phyloP scores from a whole-genome alignment of 2,329 filamentous ascomycete genomes.

The Didymella exigua region DNA sequence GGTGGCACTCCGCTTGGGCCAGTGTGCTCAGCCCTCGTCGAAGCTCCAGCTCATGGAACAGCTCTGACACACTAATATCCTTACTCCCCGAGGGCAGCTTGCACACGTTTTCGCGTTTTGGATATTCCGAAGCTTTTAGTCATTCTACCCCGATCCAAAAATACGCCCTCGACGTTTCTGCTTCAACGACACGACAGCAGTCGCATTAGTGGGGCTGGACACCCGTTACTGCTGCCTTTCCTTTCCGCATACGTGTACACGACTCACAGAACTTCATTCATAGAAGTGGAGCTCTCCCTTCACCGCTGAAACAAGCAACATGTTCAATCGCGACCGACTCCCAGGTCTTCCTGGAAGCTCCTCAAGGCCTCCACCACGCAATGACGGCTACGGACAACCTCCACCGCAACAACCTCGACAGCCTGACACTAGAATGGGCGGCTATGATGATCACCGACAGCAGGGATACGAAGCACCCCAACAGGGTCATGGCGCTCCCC shows the following conservation, averaged over 20 bases:
- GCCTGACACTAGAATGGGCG: slow-evolving; percentile 39
- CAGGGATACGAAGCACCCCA: slow-evolving; percentile 34
- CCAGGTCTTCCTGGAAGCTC: slow-evolving; percentile 53
- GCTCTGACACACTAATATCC: slow-evolving; percentile 25
- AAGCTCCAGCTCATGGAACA: slow-evolving; percentile 19
- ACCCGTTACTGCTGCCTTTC: slow-evolving; percentile 17
- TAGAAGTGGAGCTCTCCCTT: not conserved
- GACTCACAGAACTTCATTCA: not conserved
- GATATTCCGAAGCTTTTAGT: not conserved
- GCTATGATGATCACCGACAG: slow-evolving; percentile 38
- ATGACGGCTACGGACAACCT: slow-evolving; percentile 51
- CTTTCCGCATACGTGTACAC: slow-evolving; percentile 20
- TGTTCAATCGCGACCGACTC: slow-evolving; percentile 65
- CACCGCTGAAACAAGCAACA: slow-evolving; percentile 31
- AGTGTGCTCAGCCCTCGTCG: slow-evolving; percentile 8
- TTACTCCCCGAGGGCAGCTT: slow-evolving; percentile 10
- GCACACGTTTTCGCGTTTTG: not conserved
- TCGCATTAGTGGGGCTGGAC: slow-evolving; percentile 9
- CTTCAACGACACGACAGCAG: not conserved
- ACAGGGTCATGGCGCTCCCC: slow-evolving; percentile 32
- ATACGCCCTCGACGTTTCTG: not conserved
- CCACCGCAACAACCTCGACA: slow-evolving; percentile 32
- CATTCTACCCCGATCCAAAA: not conserved
- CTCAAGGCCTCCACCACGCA: slow-evolving; percentile 49
- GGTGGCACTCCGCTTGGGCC: slow-evolving; percentile 16